A percentile compares a stretch with the other conserved stretches of the same genome.
Evolutionary conservation across 768 basidiomycete genomes (phyloP).

Genomic region (Paxillus involutus): DNA sequence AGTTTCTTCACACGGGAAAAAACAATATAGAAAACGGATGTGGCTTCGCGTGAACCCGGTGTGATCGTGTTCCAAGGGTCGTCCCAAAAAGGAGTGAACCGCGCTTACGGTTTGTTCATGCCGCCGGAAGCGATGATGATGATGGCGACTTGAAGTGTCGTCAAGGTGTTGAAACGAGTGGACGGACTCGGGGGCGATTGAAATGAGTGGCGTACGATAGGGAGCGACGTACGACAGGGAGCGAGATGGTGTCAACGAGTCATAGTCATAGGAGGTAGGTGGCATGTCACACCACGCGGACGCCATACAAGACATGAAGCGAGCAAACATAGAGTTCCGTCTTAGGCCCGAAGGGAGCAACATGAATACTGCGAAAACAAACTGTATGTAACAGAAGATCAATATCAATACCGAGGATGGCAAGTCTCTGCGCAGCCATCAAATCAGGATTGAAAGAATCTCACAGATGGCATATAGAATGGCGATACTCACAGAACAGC

Average conservation of each 20-base stretch:
- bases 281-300: slow-evolving; percentile 17
- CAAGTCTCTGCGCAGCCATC: slow-evolving; percentile 26
- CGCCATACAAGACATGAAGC: slow-evolving; percentile 25
- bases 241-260: slow-evolving; percentile 23
- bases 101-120: slow-evolving; percentile 5
- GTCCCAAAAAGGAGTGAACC: slow-evolving; percentile 9
- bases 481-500: slow-evolving; percentile 31
- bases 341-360: slow-evolving; percentile 29
- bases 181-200: neutral
- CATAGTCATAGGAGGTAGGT: slow-evolving; percentile 9
- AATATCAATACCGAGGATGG: slow-evolving; percentile 18
- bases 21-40: slow-evolving; percentile 20
- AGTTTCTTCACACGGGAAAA: slow-evolving; percentile 20
- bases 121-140: slow-evolving; percentile 13
- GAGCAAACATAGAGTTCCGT: slow-evolving; percentile 28
- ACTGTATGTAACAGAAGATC: slow-evolving; percentile 34
- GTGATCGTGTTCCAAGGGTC: slow-evolving; percentile 8
- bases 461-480: slow-evolving; percentile 27
- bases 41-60: neutral
- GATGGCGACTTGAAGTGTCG: neutral
- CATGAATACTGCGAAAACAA: slow-evolving; percentile 15
- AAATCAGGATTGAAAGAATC: slow-evolving; percentile 28
- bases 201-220: too few relatives aligned
- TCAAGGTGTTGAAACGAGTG: neutral
- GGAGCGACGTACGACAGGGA: slow-evolving; percentile 4